Evolutionary conservation across 2,329 filamentous ascomycete species (phyloP).

Genomic region (Diaporthe citrichinensis): DNA sequence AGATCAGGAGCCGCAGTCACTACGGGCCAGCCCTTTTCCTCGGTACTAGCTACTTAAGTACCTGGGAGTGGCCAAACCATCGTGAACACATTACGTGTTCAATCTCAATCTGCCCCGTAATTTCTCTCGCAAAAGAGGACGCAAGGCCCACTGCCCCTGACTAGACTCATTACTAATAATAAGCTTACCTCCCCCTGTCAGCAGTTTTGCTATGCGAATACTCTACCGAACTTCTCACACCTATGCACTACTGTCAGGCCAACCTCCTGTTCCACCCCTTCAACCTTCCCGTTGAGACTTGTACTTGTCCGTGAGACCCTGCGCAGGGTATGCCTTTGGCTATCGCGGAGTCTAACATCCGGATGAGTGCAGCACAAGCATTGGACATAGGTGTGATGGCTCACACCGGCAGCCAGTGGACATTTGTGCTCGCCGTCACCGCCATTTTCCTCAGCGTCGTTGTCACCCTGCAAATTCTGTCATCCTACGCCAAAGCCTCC

Average conservation of each 20-base stretch:
- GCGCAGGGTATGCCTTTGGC: background rate
- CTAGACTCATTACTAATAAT: constrained; percentile 24
- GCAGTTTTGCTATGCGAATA: constrained; percentile 12
- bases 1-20: too few species aligned
- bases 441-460: constrained; percentile 69
- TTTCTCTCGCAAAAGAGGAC: background rate
- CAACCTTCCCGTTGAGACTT: background rate
- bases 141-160: constrained; percentile 18
- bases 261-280: background rate
- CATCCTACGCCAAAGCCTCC: constrained; percentile 69
- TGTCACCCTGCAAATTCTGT: constrained; percentile 66
- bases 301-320: background rate
- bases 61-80: background rate
- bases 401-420: constrained; percentile 64
- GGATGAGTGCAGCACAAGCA: background rate
- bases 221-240: background rate
- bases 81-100: constrained; percentile 16
- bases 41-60: background rate
- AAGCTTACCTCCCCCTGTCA: constrained; percentile 8
- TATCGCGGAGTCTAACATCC: background rate
- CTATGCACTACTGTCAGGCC: background rate
- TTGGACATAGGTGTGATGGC: background rate
- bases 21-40: background rate
- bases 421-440: constrained; percentile 70
- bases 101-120: constrained; percentile 16